Evolutionary conservation across 176 grass and related monocot genomes (phyloP), one percentile per base, ranked within the genome.

Genomic region (Eremochloa ophiuroides): DNA sequence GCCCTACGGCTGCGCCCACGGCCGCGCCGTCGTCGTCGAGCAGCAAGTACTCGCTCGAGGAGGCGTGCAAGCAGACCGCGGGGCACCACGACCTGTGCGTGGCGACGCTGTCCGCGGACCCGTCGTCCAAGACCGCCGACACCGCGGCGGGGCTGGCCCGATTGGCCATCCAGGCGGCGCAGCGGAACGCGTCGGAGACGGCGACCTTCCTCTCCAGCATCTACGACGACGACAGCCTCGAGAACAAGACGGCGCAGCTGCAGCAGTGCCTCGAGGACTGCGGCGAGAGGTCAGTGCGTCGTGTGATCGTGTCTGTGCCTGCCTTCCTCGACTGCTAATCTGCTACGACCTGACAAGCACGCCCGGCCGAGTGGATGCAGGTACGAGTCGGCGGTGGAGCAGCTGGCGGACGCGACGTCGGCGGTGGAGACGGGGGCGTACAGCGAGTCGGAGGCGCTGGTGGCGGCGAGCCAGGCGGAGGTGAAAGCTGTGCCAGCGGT

Each of bases 301-400:
- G 9, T n/a, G 20, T n/a, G 20, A n/a, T n/a, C n/a, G n/a, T n/a
- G 51, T n/a, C 51, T 55, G 1, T 53, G 51, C 8, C 50, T 53
- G 50, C 44, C 44, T 47, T 16, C 3, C 13, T 46, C 43, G 51
- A 53, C 5, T 50, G 47, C 47, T 20, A 50, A n/a, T n/a, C n/a
- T n/a, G n/a, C n/a, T n/a, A n/a, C n/a, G n/a, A n/a, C n/a, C n/a
- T 58, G 22, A 58, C 53, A 58, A 58, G 53, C 53, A 58, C 51
- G 51, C 7, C 20, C 20, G 51, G 51, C 0, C 22, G 51, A 58
- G 22, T n/a, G 48, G 10, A 58, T n/a, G 51, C 37, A 74, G 88
- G 82, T 94, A 97, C 56, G 87, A 87, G 55, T 89, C 88, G 61
- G 89, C 87, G 22, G 88, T 90, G 79, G 89, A 97, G 83, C 87